Percentiles rank a stretch among this genome's conserved stretches.
These are phyloP conservation scores for Suillus variegatus DNA, from an alignment of 768 basidiomycete species.

Conservation along the genomic window DNA sequence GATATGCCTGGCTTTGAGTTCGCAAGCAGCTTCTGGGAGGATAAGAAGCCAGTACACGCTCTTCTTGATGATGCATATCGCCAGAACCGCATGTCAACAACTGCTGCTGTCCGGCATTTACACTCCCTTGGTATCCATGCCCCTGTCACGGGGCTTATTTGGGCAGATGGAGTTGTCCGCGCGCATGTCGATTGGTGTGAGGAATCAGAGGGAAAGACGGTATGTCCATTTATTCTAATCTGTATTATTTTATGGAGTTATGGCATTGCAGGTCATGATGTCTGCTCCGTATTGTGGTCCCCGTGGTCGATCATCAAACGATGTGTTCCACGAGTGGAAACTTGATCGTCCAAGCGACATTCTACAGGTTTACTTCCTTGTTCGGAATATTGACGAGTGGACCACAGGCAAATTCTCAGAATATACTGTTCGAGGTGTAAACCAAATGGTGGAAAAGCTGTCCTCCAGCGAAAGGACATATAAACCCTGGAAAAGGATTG, in stretches of 20 bases:
- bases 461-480: slow-evolving; percentile 34
- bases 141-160: slow-evolving; percentile 56
- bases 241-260: slow-evolving; percentile 1
- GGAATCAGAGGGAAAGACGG: slow-evolving; percentile 34
- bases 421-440: slow-evolving; percentile 41
- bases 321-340: slow-evolving; percentile 50
- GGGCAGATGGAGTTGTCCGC: slow-evolving; percentile 51
- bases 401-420: slow-evolving; percentile 45
- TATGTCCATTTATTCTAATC: slow-evolving; percentile 24
- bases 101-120: slow-evolving; percentile 50
- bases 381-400: slow-evolving; percentile 57
- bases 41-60: slow-evolving; percentile 55
- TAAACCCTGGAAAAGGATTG: slow-evolving; percentile 51
- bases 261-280: slow-evolving; percentile 39
- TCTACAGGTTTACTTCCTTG: slow-evolving; percentile 48
- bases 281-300: slow-evolving; percentile 48
- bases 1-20: slow-evolving; percentile 53
- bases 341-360: slow-evolving; percentile 46
- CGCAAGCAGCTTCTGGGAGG: slow-evolving; percentile 56
- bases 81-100: slow-evolving; percentile 58
- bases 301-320: slow-evolving; percentile 17
- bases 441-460: slow-evolving; percentile 37
- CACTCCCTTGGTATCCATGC: slow-evolving; percentile 45
- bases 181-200: slow-evolving; percentile 60
- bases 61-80: slow-evolving; percentile 55